Conservation (phyloP, 148 eudicot genomes). For the Chenopodium formosanum region DNA sequence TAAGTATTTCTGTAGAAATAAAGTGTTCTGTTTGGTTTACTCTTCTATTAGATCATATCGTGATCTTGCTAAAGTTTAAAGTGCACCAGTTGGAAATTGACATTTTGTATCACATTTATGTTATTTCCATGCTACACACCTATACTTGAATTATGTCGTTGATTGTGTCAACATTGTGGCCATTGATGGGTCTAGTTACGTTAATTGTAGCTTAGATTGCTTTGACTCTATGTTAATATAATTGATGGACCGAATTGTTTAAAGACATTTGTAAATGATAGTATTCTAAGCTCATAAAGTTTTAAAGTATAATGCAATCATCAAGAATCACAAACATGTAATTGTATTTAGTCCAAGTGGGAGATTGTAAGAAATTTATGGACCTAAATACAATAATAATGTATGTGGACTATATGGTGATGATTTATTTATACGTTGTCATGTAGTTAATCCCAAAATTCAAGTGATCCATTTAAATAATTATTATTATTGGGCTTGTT, state of each 20-base stretch:
- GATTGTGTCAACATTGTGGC: neutral
- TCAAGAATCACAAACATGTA: neutral
- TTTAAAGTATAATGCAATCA: neutral
- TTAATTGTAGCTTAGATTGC: neutral
- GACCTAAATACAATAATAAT: too few species aligned
- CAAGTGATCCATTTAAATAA: too few species aligned
- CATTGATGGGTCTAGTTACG: neutral
- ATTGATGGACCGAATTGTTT: neutral
- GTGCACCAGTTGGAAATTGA: slow-evolving; percentile 2
- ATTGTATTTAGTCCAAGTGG: neutral
- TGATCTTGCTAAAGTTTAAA: neutral
- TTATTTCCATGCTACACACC: slow-evolving; percentile 1
- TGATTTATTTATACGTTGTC: too few species aligned
- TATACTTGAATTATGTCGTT: neutral
- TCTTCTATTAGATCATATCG: neutral
- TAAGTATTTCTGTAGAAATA: neutral
- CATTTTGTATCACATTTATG: neutral
- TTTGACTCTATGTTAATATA: neutral
- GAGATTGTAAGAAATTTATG: neutral
- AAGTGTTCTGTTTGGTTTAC: neutral
- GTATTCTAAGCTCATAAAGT: neutral
- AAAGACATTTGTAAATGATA: neutral
- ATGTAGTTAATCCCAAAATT: too few species aligned
- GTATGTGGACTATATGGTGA: too few species aligned
- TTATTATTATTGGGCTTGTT: too few species aligned